These are phyloP conservation scores for Lepidium aucheri DNA, from an alignment of 345 rosid genomes.

Conservation along the genomic window DNA sequence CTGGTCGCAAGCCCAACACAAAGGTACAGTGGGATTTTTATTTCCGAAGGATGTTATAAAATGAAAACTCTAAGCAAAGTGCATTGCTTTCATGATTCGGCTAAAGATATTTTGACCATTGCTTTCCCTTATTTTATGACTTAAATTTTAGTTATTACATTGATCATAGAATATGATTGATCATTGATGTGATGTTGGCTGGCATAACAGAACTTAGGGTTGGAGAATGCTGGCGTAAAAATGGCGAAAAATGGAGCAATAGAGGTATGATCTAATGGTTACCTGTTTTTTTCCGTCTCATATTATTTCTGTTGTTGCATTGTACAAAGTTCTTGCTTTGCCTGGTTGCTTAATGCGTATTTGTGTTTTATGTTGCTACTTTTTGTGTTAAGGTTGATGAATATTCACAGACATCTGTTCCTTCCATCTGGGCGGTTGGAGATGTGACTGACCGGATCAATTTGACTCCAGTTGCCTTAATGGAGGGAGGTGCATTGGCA, in stretches of 20 bases:
- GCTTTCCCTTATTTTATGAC: not conserved
- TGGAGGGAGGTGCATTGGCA: conserved; percentile 98
- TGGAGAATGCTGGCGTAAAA: conserved; percentile 73
- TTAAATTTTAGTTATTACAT: not conserved
- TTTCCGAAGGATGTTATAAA: not conserved
- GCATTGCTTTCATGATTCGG: no score
- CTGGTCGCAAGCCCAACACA: conserved; percentile 87
- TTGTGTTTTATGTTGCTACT: conserved; percentile 1
- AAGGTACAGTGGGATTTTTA: no score
- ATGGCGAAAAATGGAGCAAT: conserved; percentile 75
- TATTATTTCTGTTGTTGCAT: not conserved
- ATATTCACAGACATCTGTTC: conserved; percentile 69
- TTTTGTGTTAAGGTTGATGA: conserved; percentile 69
- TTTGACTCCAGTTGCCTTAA: conserved; percentile 97
- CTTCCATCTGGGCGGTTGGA: conserved; percentile 97
- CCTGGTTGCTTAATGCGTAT: not conserved
- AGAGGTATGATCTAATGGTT: conserved; percentile 47
- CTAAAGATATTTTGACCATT: not conserved
- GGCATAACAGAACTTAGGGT: conserved; percentile 71
- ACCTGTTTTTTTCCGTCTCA: not conserved
- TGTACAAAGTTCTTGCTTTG: not conserved
- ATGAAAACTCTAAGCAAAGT: not conserved
- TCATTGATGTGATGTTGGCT: conserved; percentile 16
- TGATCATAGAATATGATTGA: not conserved
- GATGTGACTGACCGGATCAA: conserved; percentile 91